Evolutionary conservation across 768 basidiomycete genomes (phyloP), one percentile per base, ranked within the genome.

Genomic region (Mycena olivaceomarginata): DNA sequence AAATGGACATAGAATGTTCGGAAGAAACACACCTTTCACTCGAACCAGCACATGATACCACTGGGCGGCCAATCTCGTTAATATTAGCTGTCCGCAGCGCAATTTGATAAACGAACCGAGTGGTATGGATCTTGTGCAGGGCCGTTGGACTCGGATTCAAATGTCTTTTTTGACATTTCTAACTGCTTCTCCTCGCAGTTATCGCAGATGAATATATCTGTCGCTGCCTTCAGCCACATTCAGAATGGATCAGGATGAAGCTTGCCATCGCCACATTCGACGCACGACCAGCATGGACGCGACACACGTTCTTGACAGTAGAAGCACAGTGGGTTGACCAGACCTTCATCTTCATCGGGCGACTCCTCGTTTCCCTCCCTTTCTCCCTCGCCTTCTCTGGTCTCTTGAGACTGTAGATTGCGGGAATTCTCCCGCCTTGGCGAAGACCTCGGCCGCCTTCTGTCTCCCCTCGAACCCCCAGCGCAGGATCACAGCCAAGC

Each of bases 251-350:
- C 31, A 53, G 25, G 15, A 63, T 40, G 37, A 10, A 43, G 40
- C 53, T 45, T 40, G 67, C 75, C 67, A 45, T 68, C 53, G 31
- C 31, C 31, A 39, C 66, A 67, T 67, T 67, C 66, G 25, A 67
- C 51, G n/a, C 66, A 67, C 31, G 20, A 31, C 66, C 66, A 67
- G 31, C 48, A 53, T 25, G 66, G 66, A 5, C 48, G 66, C n/a
- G 46, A 67, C 3, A 67, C 48, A 51, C 4, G 16, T 53, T 31
- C 6, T 1, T 67, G 25, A 67, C 66, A 67, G 11, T 31, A 67
- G 48, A 67, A 39, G n/a, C 66, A 67, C 11, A 37, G 1, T 16
- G 37, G 66, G 39, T 51, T 53, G 43, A 16, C 18, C 43, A 16
- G 20, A 9, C n/a, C 37, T 18, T 31, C 31, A 31, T 31, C 31